These are phyloP conservation scores for Spencermartinsiella europaea DNA, from an alignment of 805 yeast genomes.

Conservation along the genomic window DNA sequence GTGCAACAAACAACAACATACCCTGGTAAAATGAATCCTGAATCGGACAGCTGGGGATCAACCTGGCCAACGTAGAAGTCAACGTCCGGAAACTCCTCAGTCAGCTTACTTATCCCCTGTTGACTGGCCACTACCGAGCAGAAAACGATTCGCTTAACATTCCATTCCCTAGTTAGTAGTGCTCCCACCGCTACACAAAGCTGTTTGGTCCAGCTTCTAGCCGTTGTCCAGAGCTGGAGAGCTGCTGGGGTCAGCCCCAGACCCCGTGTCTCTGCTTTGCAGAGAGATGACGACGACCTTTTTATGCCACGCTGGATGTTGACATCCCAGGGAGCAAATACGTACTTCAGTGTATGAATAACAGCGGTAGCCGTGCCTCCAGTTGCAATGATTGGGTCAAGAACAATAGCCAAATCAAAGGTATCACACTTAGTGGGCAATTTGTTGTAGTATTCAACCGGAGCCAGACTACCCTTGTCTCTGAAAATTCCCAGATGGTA, in stretches of 20 bases:
- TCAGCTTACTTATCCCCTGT: conserved; percentile 22
- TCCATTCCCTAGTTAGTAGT: conserved; percentile 27
- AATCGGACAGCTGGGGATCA: conserved; percentile 22
- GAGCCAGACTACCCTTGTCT: conserved; percentile 27
- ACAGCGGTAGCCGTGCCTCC: conserved; percentile 34
- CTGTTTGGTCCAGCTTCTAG: not conserved
- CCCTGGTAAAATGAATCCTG: conserved; percentile 32
- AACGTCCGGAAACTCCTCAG: conserved; percentile 21
- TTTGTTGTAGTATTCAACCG: conserved; percentile 33
- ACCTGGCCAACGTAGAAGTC: conserved; percentile 27
- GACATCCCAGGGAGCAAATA: too few species aligned
- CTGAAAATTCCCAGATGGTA: conserved; percentile 32
- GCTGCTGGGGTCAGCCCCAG: too few species aligned
- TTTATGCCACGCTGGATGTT: too few species aligned
- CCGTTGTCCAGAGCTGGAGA: too few species aligned
- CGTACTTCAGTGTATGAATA: conserved; percentile 25
- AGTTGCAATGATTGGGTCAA: conserved; percentile 34
- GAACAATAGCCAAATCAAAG: conserved; percentile 25
- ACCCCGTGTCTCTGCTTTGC: too few species aligned
- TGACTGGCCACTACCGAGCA: conserved; percentile 24
- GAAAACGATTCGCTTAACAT: conserved; percentile 27
- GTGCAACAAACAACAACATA: not conserved
- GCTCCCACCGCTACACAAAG: too few species aligned
- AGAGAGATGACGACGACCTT: too few species aligned
- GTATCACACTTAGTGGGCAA: conserved; percentile 22